phyloP scores from a whole-genome alignment of 2,329 filamentous ascomycete species.

The Fusarium metavorans region DNA sequence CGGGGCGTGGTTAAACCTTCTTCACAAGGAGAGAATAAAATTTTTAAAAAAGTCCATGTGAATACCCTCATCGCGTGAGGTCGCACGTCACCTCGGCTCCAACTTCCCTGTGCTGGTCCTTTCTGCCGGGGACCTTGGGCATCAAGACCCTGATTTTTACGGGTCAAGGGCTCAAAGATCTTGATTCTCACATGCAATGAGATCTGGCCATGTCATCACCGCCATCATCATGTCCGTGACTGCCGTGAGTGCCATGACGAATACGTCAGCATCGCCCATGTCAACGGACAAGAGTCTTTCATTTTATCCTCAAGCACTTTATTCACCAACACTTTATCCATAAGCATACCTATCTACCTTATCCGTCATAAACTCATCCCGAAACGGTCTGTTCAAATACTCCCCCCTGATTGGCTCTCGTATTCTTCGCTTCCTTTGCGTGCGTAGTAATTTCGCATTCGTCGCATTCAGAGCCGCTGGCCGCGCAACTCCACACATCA shows the following conservation, averaged over 20 bases:
- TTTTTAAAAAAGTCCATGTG: conserved; percentile 28
- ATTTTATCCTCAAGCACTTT: background rate
- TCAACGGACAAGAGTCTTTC: background rate
- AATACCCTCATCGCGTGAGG: conserved; percentile 42
- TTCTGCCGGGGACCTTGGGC: background rate
- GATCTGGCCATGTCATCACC: background rate
- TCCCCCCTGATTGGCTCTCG: conserved; percentile 25
- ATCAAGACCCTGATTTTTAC: no score
- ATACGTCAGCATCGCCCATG: background rate
- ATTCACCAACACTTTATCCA: background rate
- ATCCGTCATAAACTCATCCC: background rate
- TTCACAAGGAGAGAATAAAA: background rate
- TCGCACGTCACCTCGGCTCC: conserved; percentile 22
- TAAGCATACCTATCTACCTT: background rate
- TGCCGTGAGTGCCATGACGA: background rate
- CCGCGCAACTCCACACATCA: background rate
- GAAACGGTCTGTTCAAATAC: background rate
- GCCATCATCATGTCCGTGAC: background rate
- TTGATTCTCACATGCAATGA: conserved; percentile 4
- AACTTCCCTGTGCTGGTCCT: conserved; percentile 6
- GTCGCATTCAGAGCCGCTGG: conserved; percentile 14
- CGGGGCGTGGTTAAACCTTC: conserved; percentile 16
- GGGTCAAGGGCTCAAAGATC: background rate
- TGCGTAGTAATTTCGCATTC: conserved; percentile 31
- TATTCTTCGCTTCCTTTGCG: conserved; percentile 6